Evolutionary conservation across 176 grass and related monocot species (phyloP), one percentile per base, ranked within the genome.

Genomic region (Oryza longistaminata): DNA sequence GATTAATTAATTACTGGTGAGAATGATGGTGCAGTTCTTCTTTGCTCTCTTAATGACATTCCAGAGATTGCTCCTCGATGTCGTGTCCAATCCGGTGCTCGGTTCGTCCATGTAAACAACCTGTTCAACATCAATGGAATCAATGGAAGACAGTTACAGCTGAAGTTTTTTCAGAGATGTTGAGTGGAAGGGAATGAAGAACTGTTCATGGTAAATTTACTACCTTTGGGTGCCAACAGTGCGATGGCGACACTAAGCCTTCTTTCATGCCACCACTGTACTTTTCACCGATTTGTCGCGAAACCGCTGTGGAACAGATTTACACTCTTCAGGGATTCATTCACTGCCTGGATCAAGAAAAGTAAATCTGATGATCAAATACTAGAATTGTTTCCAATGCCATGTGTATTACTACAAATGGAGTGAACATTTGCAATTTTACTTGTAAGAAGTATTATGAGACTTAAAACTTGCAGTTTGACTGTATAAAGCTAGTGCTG

Each of bases 261-360:
- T 88, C 96, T 94, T 99, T 99, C 96, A 99, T 99, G 66, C 96
- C 93, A 35, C 96, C 96, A 24, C 91, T 99, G 74, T 99, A 99
- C 52, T 88, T 96, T n/a, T n/a, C n/a, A 29, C 29, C 29, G 29
- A 29, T 29, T 29, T 29, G 29, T 29, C 29, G 29, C 29, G 29
- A 29, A 29, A 29, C 29, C 29, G 29, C 29, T 29, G 29, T 29
- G 29, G 29, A 29, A 29, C 29, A 29, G 29, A 29, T 29, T 29
- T 29, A 29, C 29, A 2, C 29, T 29, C 29, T 29, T 29, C 29
- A 29, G 29, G 29, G 29, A 29, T 29, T 29, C 29, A 29, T 29
- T 29, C 29, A 29, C 29, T 29, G 29, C 29, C 29, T 29, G 29
- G 29, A 29, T 29, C 29, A 29, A 29, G 29, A 29, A 29, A 29